Conservation (phyloP, 345 rosid genomes). For the Corchorus olitorius region DNA sequence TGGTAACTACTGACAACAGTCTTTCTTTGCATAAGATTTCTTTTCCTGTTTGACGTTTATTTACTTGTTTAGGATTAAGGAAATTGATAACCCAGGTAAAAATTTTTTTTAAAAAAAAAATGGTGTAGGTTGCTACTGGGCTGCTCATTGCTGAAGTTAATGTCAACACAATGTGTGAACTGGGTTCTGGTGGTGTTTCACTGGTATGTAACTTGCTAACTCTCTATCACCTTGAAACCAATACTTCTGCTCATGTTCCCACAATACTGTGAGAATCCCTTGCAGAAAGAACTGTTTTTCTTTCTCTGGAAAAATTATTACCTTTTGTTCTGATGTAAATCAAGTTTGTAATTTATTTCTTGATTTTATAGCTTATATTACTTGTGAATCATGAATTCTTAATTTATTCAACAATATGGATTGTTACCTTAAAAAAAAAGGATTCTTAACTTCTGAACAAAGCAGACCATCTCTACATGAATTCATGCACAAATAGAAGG, state of each 20-base stretch:
- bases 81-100: neutral
- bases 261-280: neutral
- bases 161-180: constrained; percentile 85
- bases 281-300: neutral
- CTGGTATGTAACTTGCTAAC: constrained; percentile 43
- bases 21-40: neutral
- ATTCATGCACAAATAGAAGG: neutral
- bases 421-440: neutral
- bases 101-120: neutral
- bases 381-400: neutral
- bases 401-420: neutral
- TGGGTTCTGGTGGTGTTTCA: constrained; percentile 94
- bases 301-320: neutral
- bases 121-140: constrained; percentile 77
- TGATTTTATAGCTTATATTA: neutral
- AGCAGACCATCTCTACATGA: too few relatives aligned
- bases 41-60: neutral
- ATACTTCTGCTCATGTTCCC: neutral
- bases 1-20: constrained; percentile 42
- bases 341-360: neutral
- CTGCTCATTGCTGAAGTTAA: constrained; percentile 90
- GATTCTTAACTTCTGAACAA: neutral
- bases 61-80: neutral
- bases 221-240: neutral
- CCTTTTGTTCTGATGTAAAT: neutral